A percentile compares a stretch with the other conserved stretches of the same genome.
These are phyloP conservation scores for Prasinococcaceae sp. DNA, from an alignment of 139 green algal species.

Conservation along the genomic window DNA sequence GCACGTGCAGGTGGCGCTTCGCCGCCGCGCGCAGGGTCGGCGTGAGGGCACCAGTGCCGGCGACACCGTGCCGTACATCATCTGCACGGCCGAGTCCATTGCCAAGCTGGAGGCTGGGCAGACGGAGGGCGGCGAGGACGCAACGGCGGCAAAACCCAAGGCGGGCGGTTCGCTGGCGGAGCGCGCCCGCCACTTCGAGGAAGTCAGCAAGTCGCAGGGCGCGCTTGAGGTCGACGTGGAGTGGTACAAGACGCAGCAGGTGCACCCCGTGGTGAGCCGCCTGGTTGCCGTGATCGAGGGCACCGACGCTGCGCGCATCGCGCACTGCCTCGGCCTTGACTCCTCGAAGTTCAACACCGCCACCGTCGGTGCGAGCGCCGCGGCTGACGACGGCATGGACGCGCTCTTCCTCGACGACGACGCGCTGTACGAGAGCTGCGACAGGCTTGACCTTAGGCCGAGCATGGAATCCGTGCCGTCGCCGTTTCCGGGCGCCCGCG, in stretches of 20 bases:
- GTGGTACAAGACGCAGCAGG: conserved; percentile 80
- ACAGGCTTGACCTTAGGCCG: conserved; percentile 19
- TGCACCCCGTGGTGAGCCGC: conserved; percentile 83
- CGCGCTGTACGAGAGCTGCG: conserved; percentile 27
- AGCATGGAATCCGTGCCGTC: neutral
- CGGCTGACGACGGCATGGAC: conserved; percentile 1
- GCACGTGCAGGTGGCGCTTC: conserved; percentile 88
- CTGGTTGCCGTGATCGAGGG: conserved; percentile 80
- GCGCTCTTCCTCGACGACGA: conserved; percentile 16
- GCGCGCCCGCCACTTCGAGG: conserved; percentile 77
- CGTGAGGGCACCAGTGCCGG: conserved; percentile 62
- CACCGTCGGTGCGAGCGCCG: neutral
- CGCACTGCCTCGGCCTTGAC: conserved; percentile 88
- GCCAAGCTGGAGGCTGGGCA: neutral
- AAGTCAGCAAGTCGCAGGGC: conserved; percentile 42
- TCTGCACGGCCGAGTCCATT: conserved; percentile 45
- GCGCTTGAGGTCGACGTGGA: conserved; percentile 55
- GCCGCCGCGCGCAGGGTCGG: conserved; percentile 48
- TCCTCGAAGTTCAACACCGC: conserved; percentile 37
- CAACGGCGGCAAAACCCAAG: no score
- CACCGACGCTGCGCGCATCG: conserved; percentile 68
- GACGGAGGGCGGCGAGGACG: neutral
- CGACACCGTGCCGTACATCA: conserved; percentile 93
- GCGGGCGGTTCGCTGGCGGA: conserved; percentile 61
- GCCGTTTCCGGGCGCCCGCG: conserved; percentile 15